Base-by-base conservation (phyloP, 192 early-diverging fungal genomes). In the Coemansia asiatica region DNA sequence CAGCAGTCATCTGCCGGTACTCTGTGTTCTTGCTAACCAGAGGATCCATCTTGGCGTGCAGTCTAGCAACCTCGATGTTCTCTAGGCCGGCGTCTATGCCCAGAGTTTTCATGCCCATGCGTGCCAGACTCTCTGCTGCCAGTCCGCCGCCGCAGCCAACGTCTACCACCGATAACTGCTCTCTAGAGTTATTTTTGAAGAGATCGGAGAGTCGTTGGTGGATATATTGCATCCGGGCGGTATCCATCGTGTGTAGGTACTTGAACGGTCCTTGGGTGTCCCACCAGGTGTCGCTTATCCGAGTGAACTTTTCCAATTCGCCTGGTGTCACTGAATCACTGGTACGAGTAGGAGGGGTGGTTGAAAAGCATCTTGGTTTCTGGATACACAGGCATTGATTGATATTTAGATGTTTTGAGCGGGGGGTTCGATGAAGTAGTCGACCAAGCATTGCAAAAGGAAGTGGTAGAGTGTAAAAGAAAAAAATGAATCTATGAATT, bases 111-210 rank as follows among this genome's bases (percentile, higher is more conserved):
- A 85, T 85, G 5, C 93, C 94, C 40, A 96, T 60, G 29, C 92
- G 84, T n/a, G 88, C 89, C 58, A 96, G 64, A 0, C 91, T 68
- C 88, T 98, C 94, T 0, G 90, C 84, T 33, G 97, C 83, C 29
- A 98, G 66, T 6, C 96, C 96, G 29, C 95, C 96, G 25, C 96
- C 96, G 74, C 96, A 94, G 1, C 96, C 96, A 12, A 98, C 88
- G 78, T 98, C 96, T 10, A 96, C 72, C 36, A 93, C 86, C 15
- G 7, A 21, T 70, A 61, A 54, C 57, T n/a, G 61, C 22, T 60
- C 7, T 3, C 9, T 22, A 2, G 66, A 23, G 1, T 23, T n/a
- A 25, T 10, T 25, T 25, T 8, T 15, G 25, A 5, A 21, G 29
- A 71, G 65, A 29, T 70, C 60, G n/a, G 47, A 46, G 0, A 88